Evolutionary conservation across 2,329 filamentous ascomycete genomes (phyloP).

Genomic region (Dothideomycetes sp.): DNA sequence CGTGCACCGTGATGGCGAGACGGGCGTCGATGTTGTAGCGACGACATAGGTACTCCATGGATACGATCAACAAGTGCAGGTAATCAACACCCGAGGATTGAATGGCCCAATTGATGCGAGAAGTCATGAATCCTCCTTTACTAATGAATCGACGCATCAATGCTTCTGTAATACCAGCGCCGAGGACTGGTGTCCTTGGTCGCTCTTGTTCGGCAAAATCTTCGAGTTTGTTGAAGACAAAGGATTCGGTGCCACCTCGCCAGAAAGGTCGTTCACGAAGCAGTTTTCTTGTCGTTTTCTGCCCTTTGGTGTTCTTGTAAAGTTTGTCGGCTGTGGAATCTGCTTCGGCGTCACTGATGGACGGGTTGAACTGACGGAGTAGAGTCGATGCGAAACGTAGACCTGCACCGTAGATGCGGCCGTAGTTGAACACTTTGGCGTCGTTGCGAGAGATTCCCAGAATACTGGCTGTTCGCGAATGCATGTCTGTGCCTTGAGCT

Average conservation of each 20-base stretch:
- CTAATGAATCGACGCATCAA: conserved; percentile 79
- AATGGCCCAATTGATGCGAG: conserved; percentile 97
- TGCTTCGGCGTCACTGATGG: conserved; percentile 70
- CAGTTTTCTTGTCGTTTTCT: conserved; percentile 65
- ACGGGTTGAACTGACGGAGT: conserved; percentile 86
- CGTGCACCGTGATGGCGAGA: conserved; percentile 87
- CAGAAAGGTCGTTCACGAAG: conserved; percentile 74
- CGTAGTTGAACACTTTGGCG: conserved; percentile 98
- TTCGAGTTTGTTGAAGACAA: conserved; percentile 97
- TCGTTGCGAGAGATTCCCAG: conserved; percentile 89
- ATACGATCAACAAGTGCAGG: conserved; percentile 81
- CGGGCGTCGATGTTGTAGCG: conserved; percentile 79
- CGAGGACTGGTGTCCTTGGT: conserved; percentile 83
- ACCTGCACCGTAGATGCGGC: conserved; percentile 95
- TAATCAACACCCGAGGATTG: conserved; percentile 97
- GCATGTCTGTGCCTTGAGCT: conserved; percentile 82
- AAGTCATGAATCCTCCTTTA: conserved; percentile 88
- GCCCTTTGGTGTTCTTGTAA: conserved; percentile 83
- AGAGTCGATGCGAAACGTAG: conserved; percentile 86
- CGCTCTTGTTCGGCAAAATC: conserved; percentile 93
- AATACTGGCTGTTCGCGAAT: conserved; percentile 87
- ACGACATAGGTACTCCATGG: conserved; percentile 87
- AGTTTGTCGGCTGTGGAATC: conserved; percentile 65
- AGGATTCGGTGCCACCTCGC: conserved; percentile 92
- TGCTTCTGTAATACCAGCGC: conserved; percentile 91